Percentiles rank a stretch among this genome's conserved stretches.
phyloP scores from a whole-genome alignment of 2,329 filamentous ascomycete species.

The Trichoderma semiorbis region DNA sequence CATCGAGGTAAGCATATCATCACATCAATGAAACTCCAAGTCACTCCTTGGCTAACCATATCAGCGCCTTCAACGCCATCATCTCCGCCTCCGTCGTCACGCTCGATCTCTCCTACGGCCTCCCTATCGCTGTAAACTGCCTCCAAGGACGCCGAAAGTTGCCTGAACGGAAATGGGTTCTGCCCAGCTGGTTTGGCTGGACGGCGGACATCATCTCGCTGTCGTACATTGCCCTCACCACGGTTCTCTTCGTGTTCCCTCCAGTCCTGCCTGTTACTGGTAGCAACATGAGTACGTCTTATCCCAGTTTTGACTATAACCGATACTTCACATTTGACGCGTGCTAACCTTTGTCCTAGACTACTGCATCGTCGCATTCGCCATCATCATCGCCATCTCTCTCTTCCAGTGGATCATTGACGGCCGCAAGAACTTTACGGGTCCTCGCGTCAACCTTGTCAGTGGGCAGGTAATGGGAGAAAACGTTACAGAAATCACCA shows the following conservation, averaged over 20 bases:
- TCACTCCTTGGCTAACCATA: background rate
- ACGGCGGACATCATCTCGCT: constrained; percentile 45
- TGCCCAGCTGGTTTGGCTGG: constrained; percentile 37
- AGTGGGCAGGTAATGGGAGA: constrained; percentile 2
- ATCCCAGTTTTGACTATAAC: too few species aligned
- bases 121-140: constrained; percentile 68
- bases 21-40: too few species aligned
- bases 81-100: constrained; percentile 68
- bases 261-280: constrained; percentile 60
- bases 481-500: background rate
- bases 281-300: constrained; percentile 57
- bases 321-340: too few species aligned
- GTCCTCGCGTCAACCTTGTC: constrained; percentile 26
- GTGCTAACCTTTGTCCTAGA: constrained; percentile 22
- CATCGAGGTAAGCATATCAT: constrained; percentile 31
- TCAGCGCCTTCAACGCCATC: constrained; percentile 66
- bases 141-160: constrained; percentile 61
- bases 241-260: constrained; percentile 69
- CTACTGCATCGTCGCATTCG: constrained; percentile 46
- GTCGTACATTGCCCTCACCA: constrained; percentile 62
- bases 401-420: constrained; percentile 44
- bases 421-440: constrained; percentile 43
- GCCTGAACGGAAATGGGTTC: constrained; percentile 45
- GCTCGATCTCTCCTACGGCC: constrained; percentile 68
- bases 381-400: constrained; percentile 42